These are phyloP conservation scores for Fraxinus dipetala DNA, from an alignment of 305 asterid genomes.

Conservation along the genomic window DNA sequence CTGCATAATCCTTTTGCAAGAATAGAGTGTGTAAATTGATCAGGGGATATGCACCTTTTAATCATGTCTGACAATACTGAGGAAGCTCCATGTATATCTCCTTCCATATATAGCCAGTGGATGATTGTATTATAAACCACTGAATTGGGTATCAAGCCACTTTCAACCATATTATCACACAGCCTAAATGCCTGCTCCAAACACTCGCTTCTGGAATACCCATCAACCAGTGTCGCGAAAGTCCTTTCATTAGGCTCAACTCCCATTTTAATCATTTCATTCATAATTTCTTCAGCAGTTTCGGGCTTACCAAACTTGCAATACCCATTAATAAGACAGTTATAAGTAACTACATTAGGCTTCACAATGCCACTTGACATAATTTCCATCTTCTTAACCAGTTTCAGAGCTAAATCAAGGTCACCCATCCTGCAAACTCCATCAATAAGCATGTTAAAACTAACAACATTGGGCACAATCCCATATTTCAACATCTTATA, in stretches of 20 bases:
- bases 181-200: conserved; percentile 62
- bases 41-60: conserved; percentile 43
- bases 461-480: conserved; percentile 54
- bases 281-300: conserved; percentile 44
- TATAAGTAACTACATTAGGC: conserved; percentile 55
- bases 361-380: conserved; percentile 44
- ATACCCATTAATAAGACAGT: conserved; percentile 62
- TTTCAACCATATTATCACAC: conserved; percentile 54
- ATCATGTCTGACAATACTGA: conserved; percentile 56
- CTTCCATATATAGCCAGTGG: conserved; percentile 63
- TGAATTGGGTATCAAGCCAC: conserved; percentile 50
- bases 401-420: conserved; percentile 48
- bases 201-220: conserved; percentile 53
- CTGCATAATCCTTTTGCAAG: conserved; percentile 55
- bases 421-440: conserved; percentile 57
- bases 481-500: conserved; percentile 67
- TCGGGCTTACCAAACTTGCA: conserved; percentile 56
- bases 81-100: conserved; percentile 54
- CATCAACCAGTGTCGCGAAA: conserved; percentile 68
- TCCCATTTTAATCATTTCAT: conserved; percentile 46
- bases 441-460: conserved; percentile 66
- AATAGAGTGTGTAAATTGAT: conserved; percentile 52
- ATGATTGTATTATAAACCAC: conserved; percentile 58
- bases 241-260: conserved; percentile 60
- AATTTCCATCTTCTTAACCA: conserved; percentile 39